Base-by-base conservation (phyloP, 2,329 filamentous ascomycete genomes). In the Exophiala oligosperma region DNA sequence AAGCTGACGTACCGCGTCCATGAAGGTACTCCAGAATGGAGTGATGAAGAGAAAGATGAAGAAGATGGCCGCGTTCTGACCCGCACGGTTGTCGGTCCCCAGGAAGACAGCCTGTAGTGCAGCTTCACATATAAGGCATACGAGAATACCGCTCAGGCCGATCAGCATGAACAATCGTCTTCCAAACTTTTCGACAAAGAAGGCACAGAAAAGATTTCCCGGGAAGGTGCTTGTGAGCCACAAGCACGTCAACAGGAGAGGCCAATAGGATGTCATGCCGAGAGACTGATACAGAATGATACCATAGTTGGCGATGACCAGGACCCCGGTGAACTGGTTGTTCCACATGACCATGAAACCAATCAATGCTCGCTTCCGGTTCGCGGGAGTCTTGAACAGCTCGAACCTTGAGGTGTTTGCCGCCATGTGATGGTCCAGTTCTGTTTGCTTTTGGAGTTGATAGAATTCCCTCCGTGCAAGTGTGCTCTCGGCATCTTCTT, bases 1-100 rank as follows among this genome's bases (percentile, higher is more conserved):
- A 73, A 75, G 62, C 74, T 77, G 63, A 78, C 76, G 7, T 73
- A 72, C 29, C 1, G 77, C 77, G 57, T 80, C 77, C 41, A 78
- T 72, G 44, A 60, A 60, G n/a, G 61, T 60, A 12, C 26, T 51
- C 61, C 61, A 64, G 43, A 64, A 64, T 4, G 61, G 61, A 26
- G 61, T 61, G 41, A 57, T 59, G 48, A 64, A 61, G 56, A 76
- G 68, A 64, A 73, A 76, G 44, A 74, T 68, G 63, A 76, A 76
- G 59, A 76, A 75, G 0, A 77, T 69, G 2, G 71, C 73, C 1
- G 71, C 74, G 24, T 68, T 68, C 23, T 72, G 68, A 4, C 72
- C 74, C 2, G 70, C 65, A 3, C 54, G 62, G 54, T 76, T 74
- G 35, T 59, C 64, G 1, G 71, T 74, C 4, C 69, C 70, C 0